Evolutionary conservation across 169 alveolate species (phyloP), one percentile per base, ranked within the genome.

Genomic region (Eimeria sp.): DNA sequence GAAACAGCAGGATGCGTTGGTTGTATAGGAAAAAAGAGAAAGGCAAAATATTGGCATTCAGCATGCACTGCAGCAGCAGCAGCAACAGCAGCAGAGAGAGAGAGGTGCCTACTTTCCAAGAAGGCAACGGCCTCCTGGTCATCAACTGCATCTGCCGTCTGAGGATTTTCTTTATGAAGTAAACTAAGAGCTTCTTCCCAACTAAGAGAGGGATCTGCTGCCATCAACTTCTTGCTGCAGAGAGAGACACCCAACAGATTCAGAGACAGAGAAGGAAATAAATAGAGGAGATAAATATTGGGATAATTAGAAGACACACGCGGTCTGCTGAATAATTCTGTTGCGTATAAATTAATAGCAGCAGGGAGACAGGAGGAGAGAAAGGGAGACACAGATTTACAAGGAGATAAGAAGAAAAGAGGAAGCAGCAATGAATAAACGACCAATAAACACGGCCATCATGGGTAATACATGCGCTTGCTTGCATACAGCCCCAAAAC

Each of bases 51-150:
- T 47, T 34, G 13, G n/a, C 43, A 14, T 47, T 65, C n/a, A 13
- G 61, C 61, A 54, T 54, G 61, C 10, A 54, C 10, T 54, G 10
- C 61, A 54, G 16, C 78, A 30, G 40, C 27, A 25, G 78, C 78
- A 67, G 78, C 3, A 67, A 18, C 78, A 67, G 78, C 45, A 67
- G 78, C 27, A n/a, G 4, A 25, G 84, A 34, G 2, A 30, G 27
- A 16, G 57, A 20, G 49, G 84, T 61, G 49, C 89, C 25, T 45
- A 80, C 89, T 80, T 9, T 80, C 89, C 11, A 80, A 45, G 89
- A 80, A 80, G 30, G 89, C 89, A 22, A 80, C 89, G 18, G 89
- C 89, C 72, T 30, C 27, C 72, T 18, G n/a, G 47, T 80, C 89
- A 13, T 47, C 89, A 9, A 80, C 89, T 9, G 89, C 14, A 25